Evolutionary conservation across 2,329 filamentous ascomycete genomes (phyloP).

Genomic region (Penicillium oxalicum): DNA sequence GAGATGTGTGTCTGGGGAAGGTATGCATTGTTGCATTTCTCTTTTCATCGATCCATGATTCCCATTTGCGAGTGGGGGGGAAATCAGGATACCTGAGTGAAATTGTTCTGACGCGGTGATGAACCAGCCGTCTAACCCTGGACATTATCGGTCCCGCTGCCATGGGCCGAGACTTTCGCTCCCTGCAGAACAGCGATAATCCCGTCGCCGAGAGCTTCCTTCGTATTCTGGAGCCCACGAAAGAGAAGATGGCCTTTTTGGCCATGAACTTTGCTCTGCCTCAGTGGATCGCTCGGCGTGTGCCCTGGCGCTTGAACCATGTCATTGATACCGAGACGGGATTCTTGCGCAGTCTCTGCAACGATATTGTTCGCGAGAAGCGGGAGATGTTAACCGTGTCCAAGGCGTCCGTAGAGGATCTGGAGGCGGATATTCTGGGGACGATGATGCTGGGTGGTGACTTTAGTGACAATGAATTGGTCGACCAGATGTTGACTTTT

Average conservation of each 20-base stretch:
- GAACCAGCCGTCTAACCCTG: constrained; percentile 45
- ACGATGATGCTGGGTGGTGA: constrained; percentile 35
- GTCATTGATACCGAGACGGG: constrained; percentile 27
- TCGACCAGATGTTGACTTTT: constrained; percentile 40
- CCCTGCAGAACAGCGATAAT: constrained; percentile 47
- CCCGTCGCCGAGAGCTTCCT: constrained; percentile 50
- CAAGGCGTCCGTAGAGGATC: constrained; percentile 35
- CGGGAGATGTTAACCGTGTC: constrained; percentile 19
- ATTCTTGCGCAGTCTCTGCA: constrained; percentile 29
- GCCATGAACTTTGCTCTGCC: constrained; percentile 45
- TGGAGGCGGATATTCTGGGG: constrained; percentile 35
- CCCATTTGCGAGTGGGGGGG: neutral
- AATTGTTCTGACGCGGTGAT: neutral
- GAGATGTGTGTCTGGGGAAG: constrained; percentile 34
- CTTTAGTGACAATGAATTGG: constrained; percentile 36
- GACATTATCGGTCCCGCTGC: constrained; percentile 55
- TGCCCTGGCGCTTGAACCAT: constrained; percentile 39
- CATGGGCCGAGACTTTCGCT: constrained; percentile 52
- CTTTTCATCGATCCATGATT: neutral
- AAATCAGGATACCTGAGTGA: no score
- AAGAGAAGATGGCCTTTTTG: constrained; percentile 40
- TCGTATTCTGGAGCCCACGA: constrained; percentile 44
- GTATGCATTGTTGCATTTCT: constrained; percentile 10
- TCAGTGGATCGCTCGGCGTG: constrained; percentile 43
- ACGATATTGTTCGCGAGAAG: constrained; percentile 33